A percentile compares a stretch with the other conserved stretches of the same genome.
Evolutionary conservation across 257 asterid species (phyloP).

Genomic region (Ajuga chamaepitys): DNA sequence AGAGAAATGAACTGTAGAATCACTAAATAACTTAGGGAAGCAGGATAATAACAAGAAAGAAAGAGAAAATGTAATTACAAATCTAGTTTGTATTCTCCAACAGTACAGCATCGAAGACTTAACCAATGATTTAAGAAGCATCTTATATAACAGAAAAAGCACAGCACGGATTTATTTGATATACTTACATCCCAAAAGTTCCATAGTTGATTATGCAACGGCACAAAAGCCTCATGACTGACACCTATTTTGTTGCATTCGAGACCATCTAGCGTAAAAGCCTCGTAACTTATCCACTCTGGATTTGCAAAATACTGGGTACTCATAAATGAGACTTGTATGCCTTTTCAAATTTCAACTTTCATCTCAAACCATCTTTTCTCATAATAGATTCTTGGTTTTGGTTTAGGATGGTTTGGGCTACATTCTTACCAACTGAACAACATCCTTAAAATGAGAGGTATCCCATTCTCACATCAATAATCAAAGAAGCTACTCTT

Average conservation of each 20-base stretch:
- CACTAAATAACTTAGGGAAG: neutral
- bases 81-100: neutral
- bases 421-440: too few species aligned
- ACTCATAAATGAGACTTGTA: too few species aligned
- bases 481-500: too few species aligned
- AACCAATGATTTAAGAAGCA: neutral
- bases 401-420: too few species aligned
- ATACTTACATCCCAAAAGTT: conserved; percentile 91
- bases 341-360: too few species aligned
- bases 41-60: neutral
- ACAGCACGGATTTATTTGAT: neutral
- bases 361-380: too few species aligned
- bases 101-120: neutral
- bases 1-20: neutral
- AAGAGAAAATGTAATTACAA: too few species aligned
- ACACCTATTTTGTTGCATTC: conserved; percentile 97
- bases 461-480: too few species aligned
- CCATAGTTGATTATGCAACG: conserved; percentile 91
- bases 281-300: too few species aligned
- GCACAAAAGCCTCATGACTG: conserved; percentile 75
- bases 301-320: too few species aligned
- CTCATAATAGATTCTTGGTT: too few species aligned
- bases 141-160: neutral
- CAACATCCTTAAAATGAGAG: too few species aligned
- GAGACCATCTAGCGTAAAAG: conserved; percentile 76